Evolutionary conservation across 2,329 filamentous ascomycete species (phyloP).

Genomic region (Pochonia chlamydosporia): DNA sequence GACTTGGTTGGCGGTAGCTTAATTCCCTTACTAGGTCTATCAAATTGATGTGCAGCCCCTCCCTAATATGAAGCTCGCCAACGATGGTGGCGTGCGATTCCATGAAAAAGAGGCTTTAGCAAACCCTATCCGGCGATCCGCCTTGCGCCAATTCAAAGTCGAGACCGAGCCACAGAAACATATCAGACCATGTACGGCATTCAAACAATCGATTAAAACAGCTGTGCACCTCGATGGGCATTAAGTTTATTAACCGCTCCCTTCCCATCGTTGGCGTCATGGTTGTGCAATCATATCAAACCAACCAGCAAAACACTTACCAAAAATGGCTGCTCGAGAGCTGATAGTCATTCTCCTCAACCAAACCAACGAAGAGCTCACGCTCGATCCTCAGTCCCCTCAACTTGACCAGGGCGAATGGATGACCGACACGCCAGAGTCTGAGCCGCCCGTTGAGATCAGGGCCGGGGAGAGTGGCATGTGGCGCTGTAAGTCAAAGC

Average conservation of each 20-base stretch:
- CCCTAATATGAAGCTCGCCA: background rate
- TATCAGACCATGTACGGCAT: background rate
- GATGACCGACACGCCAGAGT: constrained; percentile 4
- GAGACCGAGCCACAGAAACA: background rate
- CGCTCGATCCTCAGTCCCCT: background rate
- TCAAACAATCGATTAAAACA: background rate
- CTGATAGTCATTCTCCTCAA: constrained; percentile 3
- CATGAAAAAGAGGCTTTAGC: background rate
- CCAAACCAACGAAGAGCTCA: constrained; percentile 5
- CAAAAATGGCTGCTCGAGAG: constrained; percentile 1
- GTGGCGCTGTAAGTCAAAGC: constrained; percentile 3
- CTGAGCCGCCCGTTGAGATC: constrained; percentile 1
- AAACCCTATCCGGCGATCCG: background rate
- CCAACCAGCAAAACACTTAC: background rate
- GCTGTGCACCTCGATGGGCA: background rate
- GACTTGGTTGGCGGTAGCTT: too few relatives aligned
- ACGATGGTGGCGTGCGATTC: background rate
- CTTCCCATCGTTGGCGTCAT: background rate
- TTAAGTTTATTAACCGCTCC: background rate
- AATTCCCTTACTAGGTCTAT: too few relatives aligned
- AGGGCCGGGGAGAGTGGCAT: constrained; percentile 5
- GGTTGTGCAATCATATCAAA: background rate
- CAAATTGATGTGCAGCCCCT: background rate
- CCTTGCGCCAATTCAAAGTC: background rate
- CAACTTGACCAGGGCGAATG: constrained; percentile 4